Evolutionary conservation across 306 rosid species (phyloP).

Genomic region (Phaseolus lunatus): DNA sequence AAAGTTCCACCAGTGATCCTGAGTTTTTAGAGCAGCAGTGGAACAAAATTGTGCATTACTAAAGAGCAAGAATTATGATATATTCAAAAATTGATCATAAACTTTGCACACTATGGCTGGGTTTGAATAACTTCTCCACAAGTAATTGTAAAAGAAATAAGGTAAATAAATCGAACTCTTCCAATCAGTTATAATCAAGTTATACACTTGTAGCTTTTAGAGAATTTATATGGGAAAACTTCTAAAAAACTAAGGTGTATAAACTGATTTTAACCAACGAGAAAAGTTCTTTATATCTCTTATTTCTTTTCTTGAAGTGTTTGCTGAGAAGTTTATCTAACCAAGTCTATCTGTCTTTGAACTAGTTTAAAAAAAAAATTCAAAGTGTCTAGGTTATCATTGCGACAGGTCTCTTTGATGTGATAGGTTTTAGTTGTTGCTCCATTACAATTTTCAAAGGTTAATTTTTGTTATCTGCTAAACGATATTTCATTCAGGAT

Average conservation of each 20-base stretch:
- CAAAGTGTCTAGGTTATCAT: not conserved
- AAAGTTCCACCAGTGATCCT: not conserved
- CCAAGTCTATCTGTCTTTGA: not conserved
- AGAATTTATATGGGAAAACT: not conserved
- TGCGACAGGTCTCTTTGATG: not conserved
- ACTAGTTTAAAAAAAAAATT: conserved; percentile 6
- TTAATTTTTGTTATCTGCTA: conserved; percentile 23
- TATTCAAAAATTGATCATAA: not conserved
- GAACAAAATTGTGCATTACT: not conserved
- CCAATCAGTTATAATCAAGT: not conserved
- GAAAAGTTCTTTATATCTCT: not conserved
- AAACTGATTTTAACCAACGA: not conserved
- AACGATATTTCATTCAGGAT: conserved; percentile 48
- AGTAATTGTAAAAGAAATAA: not conserved
- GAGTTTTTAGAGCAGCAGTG: not conserved
- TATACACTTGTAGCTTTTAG: not conserved
- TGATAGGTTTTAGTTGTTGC: conserved; percentile 2
- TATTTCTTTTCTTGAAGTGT: not conserved
- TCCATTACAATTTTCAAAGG: not conserved
- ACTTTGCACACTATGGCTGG: not conserved
- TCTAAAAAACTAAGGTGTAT: not conserved
- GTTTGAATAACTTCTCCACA: not conserved
- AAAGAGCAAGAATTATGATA: not conserved
- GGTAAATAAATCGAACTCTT: not conserved
- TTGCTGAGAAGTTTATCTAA: not conserved